Evolutionary conservation across 768 basidiomycete species (phyloP).

Genomic region (Lanmaoa pseudosensibilis): DNA sequence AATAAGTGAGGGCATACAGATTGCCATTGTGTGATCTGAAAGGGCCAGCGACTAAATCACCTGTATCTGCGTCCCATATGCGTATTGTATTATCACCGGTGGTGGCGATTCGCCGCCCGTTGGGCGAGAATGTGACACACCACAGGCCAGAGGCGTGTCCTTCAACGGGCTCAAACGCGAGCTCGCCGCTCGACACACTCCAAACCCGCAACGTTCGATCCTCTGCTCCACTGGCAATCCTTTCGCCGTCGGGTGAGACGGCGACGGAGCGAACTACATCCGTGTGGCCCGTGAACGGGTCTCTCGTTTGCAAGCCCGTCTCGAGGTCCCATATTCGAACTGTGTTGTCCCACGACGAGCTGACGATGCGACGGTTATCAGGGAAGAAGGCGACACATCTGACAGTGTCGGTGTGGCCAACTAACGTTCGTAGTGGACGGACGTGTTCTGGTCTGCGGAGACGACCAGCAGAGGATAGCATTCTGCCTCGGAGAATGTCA

Average conservation of each 20-base stretch:
- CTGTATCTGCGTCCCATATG: constrained; percentile 33
- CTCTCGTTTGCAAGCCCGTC: constrained; percentile 13
- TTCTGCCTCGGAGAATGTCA: not conserved
- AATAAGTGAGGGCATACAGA: constrained; percentile 40
- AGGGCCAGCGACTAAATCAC: constrained; percentile 24
- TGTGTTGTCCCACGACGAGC: constrained; percentile 28
- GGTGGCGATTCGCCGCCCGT: constrained; percentile 33
- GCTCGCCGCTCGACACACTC: constrained; percentile 22
- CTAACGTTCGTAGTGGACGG: constrained; percentile 28
- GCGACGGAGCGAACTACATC: constrained; percentile 31
- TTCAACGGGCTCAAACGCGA: constrained; percentile 25
- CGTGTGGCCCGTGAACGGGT: constrained; percentile 28
- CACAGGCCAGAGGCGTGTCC: constrained; percentile 29
- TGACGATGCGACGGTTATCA: constrained; percentile 25
- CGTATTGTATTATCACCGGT: constrained; percentile 34
- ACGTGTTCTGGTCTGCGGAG: constrained; percentile 26
- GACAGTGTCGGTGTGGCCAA: constrained; percentile 34
- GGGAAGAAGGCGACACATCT: constrained; percentile 31
- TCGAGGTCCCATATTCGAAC: constrained; percentile 31
- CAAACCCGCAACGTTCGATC: constrained; percentile 32
- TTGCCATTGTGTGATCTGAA: constrained; percentile 34
- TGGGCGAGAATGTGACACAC: constrained; percentile 34
- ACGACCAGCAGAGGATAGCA: constrained; percentile 26
- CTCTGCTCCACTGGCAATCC: constrained; percentile 30
- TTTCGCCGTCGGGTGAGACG: constrained; percentile 29